Evolutionary conservation across 1,139 yeast species (phyloP), one percentile per base, ranked within the genome.

Genomic region (Taphrina deformans): DNA sequence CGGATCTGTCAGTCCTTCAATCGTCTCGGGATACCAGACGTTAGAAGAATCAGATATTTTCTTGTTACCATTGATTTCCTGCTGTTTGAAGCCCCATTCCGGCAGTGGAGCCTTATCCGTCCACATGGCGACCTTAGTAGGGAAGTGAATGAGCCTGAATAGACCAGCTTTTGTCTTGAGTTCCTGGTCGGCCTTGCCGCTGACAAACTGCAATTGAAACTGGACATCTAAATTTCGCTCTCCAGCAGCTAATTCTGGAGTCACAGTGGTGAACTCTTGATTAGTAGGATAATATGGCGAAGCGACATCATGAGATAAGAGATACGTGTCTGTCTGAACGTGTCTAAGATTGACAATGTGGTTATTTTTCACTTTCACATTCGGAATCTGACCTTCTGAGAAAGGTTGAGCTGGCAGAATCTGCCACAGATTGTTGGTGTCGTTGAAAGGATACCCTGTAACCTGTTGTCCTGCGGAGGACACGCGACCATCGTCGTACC

Each of bases 391-490:
- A 14, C 76, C 75, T 35, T 71, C 73, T 26, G 81, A 78, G 55
- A 75, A 75, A 26, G 80, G 83, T 1, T 74, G 75, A 3, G 80
- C 82, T 18, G 99, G 98, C 51, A 90, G 71, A 64, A 93, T 84
- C 77, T 89, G 87, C 99, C 99, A 93, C 68, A 87, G 83, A 74
- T 89, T 89, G 76, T 88, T 88, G 29, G 75, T 72, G 71, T 90
- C 97, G 16, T 77, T 79, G 55, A 76, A 79, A 14, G 76, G 71
- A 65, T 85, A 84, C 70, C 90, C 89, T 5, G 97, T 91, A 35
- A 93, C 96, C 77, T 90, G 97, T 78, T 93, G 99, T 29, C 96
- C 93, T 75, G 89, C 89, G 10, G 98, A 91, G 0, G 98, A 92
- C 62, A 93, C 81, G 78, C 99, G 86, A 12, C 99, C 99, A 75